Base-by-base conservation (phyloP, 192 early-diverging fungal species). In the Lobosporangium transversale region DNA sequence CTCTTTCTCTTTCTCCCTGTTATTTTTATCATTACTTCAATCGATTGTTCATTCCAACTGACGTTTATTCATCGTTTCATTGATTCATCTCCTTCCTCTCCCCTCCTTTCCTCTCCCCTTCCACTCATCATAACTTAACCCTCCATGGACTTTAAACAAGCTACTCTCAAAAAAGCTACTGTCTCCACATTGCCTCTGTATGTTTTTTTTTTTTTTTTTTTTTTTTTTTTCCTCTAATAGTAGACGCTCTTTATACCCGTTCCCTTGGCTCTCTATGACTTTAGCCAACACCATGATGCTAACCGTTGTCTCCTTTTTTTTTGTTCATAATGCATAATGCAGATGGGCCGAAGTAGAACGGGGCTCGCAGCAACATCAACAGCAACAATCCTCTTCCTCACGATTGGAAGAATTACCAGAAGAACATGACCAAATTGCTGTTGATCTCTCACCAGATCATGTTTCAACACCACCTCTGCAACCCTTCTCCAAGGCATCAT, bases 171-270 rank as follows among this genome's bases (percentile, higher is more conserved):
- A 35, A 76, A 76, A 57, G 50, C 73, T 14, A 33, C 63, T 14
- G 73, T 76, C 27, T 62, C 52, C 20, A 76, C 65, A 33, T 37
- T 62, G 36, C 73, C 73, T 15, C 36, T 58, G 73, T 76, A 76
- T 47, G 73, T 42, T n/a, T n/a, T n/a, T n/a, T n/a, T n/a, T n/a
- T 18, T 37, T 23, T 35, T 43, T 21, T 62, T 29, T 47, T 20
- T n/a, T 6, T 5, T 23, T 30, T n/a, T 18, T 31, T 52, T 35
- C 15, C 49, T 40, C 37, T 32, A n/a, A n/a, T n/a, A n/a, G n/a
- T n/a, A n/a, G n/a, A n/a, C n/a, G n/a, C n/a, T n/a, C n/a, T n/a
- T n/a, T n/a, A n/a, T n/a, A n/a, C n/a, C n/a, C n/a, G n/a, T n/a
- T n/a, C n/a, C n/a, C n/a, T n/a, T n/a, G n/a, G n/a, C n/a, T n/a